Evolutionary conservation across 75 land plant species (phyloP).

Genomic region (Cryptomeria japonica): DNA sequence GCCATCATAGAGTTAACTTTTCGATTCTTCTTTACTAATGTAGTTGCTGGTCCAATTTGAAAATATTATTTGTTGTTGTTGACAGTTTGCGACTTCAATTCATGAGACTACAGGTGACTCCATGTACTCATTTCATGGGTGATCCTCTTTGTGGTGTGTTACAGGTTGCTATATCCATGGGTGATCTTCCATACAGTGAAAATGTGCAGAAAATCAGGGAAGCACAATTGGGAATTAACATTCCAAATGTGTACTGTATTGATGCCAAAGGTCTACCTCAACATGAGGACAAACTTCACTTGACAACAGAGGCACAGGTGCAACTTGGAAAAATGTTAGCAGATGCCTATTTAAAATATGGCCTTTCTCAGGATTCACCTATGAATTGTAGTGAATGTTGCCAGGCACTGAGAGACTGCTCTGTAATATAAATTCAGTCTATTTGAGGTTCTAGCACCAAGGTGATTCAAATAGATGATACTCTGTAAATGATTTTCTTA

Average conservation of each 20-base stretch:
- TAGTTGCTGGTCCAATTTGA: neutral
- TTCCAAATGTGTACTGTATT: slow-evolving; percentile 53
- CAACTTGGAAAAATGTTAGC: slow-evolving; percentile 63
- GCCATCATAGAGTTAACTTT: neutral
- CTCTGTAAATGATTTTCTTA: neutral
- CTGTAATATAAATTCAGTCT: neutral
- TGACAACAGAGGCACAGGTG: slow-evolving; percentile 72
- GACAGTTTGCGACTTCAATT: neutral
- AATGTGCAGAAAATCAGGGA: slow-evolving; percentile 46
- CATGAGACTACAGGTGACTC: neutral
- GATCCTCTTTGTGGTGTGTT: slow-evolving; percentile 3
- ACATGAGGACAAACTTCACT: slow-evolving; percentile 59
- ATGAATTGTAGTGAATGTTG: neutral
- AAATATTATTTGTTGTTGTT: neutral
- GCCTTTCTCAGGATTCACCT: neutral
- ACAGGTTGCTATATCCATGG: slow-evolving; percentile 68
- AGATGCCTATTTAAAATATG: slow-evolving; percentile 40
- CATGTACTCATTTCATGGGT: neutral
- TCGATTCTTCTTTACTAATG: neutral
- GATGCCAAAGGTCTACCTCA: slow-evolving; percentile 67
- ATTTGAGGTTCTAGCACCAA: neutral
- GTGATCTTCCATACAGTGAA: slow-evolving; percentile 29
- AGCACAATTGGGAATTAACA: slow-evolving; percentile 42
- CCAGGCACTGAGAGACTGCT: neutral
- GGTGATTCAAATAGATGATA: neutral